Evolutionary conservation across 1,139 yeast species (phyloP).

Genomic region (Diutina rugosa): DNA sequence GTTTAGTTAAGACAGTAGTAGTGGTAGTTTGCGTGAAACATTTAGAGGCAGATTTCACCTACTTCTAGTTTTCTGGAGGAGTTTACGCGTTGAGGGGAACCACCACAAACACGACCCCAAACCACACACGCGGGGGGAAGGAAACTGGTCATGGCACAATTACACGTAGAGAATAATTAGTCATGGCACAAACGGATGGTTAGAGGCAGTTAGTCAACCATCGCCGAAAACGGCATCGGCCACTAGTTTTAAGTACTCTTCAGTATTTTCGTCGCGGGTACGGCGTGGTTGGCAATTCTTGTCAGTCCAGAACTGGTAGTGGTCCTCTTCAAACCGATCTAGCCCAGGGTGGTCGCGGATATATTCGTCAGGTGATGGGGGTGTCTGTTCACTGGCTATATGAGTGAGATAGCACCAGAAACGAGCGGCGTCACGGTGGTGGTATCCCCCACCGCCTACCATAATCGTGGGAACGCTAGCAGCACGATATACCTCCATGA

Average conservation of each 20-base stretch:
- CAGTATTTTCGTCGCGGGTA: not conserved
- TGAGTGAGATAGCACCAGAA: conserved; percentile 51
- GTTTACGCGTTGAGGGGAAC: no score
- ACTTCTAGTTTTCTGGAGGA: no score
- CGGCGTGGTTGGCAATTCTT: conserved; percentile 9
- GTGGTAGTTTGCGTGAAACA: no score
- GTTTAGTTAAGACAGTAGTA: no score
- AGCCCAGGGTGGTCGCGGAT: conserved; percentile 41
- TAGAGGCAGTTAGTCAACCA: no score
- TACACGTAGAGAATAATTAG: no score
- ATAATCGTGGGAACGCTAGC: conserved; percentile 24
- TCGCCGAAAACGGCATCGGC: no score
- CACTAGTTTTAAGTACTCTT: not conserved
- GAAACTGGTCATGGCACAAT: no score
- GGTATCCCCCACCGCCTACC: conserved; percentile 75
- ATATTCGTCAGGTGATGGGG: conserved; percentile 5
- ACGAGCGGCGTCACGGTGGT: conserved; percentile 48
- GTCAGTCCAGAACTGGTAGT: conserved; percentile 38
- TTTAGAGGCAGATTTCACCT: no score
- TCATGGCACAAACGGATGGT: no score
- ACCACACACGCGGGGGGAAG: no score
- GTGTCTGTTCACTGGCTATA: conserved; percentile 10
- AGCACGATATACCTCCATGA: conserved; percentile 18
- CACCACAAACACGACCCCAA: no score
- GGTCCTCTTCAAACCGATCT: conserved; percentile 33